phyloP scores from a whole-genome alignment of 495 filamentous ascomycete genomes.

The Bryoglossum gracile region DNA sequence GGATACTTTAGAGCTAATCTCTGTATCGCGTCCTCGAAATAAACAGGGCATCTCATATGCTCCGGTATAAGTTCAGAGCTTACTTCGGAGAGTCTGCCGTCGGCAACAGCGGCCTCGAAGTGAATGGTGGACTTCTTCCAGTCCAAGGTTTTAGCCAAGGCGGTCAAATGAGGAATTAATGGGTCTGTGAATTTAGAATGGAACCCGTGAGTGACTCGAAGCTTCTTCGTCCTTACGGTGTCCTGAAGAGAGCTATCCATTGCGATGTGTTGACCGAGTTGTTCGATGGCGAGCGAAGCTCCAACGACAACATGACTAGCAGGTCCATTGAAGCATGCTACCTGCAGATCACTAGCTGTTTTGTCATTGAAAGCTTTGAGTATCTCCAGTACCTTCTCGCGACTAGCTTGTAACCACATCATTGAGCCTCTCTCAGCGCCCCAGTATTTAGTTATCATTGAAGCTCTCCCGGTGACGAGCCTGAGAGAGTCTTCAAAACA shows the following conservation, averaged over 20 bases:
- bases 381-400: neutral
- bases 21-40: slow-evolving; percentile 34
- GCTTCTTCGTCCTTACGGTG: slow-evolving; percentile 18
- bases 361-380: neutral
- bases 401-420: slow-evolving; percentile 24
- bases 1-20: slow-evolving; percentile 22
- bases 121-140: slow-evolving; percentile 19
- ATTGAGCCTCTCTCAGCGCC: slow-evolving; percentile 42
- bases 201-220: slow-evolving; percentile 38
- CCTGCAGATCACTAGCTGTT: slow-evolving; percentile 25
- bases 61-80: slow-evolving; percentile 2
- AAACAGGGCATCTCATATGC: slow-evolving; percentile 36
- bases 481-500: slow-evolving; percentile 24
- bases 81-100: neutral
- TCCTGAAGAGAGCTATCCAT: slow-evolving; percentile 2
- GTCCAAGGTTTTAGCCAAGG: slow-evolving; percentile 21
- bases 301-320: slow-evolving; percentile 31
- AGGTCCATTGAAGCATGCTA: slow-evolving; percentile 37
- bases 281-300: slow-evolving; percentile 19
- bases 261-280: slow-evolving; percentile 12
- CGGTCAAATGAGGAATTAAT: slow-evolving; percentile 26
- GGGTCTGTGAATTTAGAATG: slow-evolving; percentile 36
- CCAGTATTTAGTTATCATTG: slow-evolving; percentile 39
- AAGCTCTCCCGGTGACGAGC: slow-evolving; percentile 37
- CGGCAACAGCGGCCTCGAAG: neutral